Conservation (phyloP, 1,139 yeast species). For the Debaryomyces sp. region DNA sequence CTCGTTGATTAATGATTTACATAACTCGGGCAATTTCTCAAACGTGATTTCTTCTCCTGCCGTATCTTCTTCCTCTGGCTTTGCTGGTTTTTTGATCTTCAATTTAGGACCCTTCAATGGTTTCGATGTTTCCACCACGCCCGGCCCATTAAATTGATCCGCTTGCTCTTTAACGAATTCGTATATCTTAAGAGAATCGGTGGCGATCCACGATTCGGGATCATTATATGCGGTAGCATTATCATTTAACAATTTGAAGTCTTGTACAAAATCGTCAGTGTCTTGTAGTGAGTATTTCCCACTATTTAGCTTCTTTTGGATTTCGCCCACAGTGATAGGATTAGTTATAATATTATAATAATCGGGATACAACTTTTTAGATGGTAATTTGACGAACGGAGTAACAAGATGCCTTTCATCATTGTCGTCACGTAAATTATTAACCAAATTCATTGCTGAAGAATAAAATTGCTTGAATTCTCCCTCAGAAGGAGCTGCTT, state of each 20-base stretch:
- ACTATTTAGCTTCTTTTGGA: constrained; percentile 47
- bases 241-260: constrained; percentile 56
- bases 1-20: constrained; percentile 32
- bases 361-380: constrained; percentile 77
- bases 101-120: constrained; percentile 13
- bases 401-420: constrained; percentile 42
- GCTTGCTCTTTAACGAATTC: constrained; percentile 48
- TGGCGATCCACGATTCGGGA: constrained; percentile 62
- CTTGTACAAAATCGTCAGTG: constrained; percentile 49
- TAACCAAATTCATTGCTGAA: constrained; percentile 28
- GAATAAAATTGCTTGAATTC: constrained; percentile 30
- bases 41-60: constrained; percentile 19
- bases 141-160: constrained; percentile 25
- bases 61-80: constrained; percentile 20
- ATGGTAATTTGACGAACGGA: constrained; percentile 70
- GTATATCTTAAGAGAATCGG: constrained; percentile 49
- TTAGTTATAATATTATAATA: constrained; percentile 65
- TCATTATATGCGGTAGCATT: constrained; percentile 69
- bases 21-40: constrained; percentile 26
- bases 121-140: constrained; percentile 8
- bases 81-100: constrained; percentile 14
- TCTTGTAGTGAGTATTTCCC: constrained; percentile 33
- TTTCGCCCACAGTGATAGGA: constrained; percentile 74
- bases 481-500: constrained; percentile 20
- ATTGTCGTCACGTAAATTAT: constrained; percentile 33